Percentiles rank a stretch among this genome's conserved stretches.
phyloP scores from a whole-genome alignment of 768 basidiomycete genomes.

The Rhodotorula babjevae region DNA sequence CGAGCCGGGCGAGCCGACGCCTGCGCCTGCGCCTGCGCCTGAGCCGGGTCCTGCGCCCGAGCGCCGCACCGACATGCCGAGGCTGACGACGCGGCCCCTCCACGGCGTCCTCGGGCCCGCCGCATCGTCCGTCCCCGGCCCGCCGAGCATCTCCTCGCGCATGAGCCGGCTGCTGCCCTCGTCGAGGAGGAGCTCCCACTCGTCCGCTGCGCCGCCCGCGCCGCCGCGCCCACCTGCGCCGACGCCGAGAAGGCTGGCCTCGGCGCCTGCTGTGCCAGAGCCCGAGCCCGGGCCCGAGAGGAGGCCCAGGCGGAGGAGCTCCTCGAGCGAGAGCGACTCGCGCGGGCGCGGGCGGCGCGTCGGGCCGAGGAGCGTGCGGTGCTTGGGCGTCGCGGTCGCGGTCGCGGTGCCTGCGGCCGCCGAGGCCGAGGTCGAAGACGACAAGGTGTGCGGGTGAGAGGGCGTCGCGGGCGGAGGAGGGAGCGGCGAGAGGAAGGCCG shows the following conservation, averaged over 20 bases:
- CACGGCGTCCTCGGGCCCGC: not conserved
- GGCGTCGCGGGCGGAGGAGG: not conserved
- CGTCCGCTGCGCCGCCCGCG: not conserved
- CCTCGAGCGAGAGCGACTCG: constrained; percentile 10
- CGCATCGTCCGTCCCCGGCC: too few species aligned
- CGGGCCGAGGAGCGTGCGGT: not conserved
- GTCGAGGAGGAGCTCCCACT: constrained; percentile 10
- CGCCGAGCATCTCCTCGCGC: constrained; percentile 10
- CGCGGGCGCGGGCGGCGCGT: not conserved
- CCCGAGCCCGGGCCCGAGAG: not conserved
- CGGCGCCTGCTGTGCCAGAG: not conserved
- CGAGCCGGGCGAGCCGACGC: not conserved
- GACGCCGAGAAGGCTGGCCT: too few species aligned
- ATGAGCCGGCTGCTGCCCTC: constrained; percentile 7
- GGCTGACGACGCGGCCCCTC: constrained; percentile 6
- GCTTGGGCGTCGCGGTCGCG: not conserved
- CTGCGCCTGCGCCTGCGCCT: too few species aligned
- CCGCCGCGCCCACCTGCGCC: too few species aligned
- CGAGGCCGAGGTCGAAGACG: not conserved
- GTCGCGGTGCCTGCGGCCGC: not conserved
- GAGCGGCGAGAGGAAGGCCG: not conserved
- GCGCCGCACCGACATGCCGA: not conserved
- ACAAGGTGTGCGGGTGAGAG: not conserved
- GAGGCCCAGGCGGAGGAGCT: constrained; percentile 7
- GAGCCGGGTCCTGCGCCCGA: too few species aligned